Base-by-base conservation (phyloP, 2,329 filamentous ascomycete genomes). In the Chaetomium sp. region DNA sequence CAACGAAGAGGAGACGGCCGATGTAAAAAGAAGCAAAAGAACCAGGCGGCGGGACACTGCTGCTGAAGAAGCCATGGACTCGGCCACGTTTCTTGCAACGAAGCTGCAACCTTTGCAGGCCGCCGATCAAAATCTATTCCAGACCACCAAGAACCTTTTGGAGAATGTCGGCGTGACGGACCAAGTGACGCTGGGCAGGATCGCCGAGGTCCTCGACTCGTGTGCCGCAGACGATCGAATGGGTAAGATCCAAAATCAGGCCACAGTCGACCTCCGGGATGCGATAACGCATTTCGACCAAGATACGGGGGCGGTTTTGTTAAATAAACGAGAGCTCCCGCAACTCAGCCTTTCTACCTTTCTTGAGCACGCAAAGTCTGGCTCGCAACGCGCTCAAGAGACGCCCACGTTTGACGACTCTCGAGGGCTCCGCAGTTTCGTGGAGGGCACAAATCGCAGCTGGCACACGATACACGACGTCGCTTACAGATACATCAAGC, bases 21-120 rank as follows among this genome's bases (percentile, higher is more conserved):
- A 79, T 9, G 79, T 80, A 52, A 86, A 85, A 64, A 74, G 84
- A 55, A 86, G 83, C 68, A 88, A 87, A 65, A 74, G 85, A 49
- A 83, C 83, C 35, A 77, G 84, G 46, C 78, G 82, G 14, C 76
- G 84, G 53, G 83, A 86, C 44, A 79, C 76, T 3, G 74, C 78
- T 68, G 71, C 68, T 4, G 81, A 80, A 38, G 82, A 83, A 49
- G 68, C 71, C 0, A 67, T 78, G 11, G 81, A 84, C 57, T 73
- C 79, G 6, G 78, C 74, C 50, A 76, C 74, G 0, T 70, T 78
- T 33, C 74, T 78, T 52, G 77, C 80, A 1, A 77, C 75, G 51
- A 79, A 84, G 61, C 68, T 85, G 4, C 76, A 80, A 61, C 76
- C 78, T 1, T 79, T 76, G 48, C 80, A 83, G 59, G 79, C 79